A percentile compares a stretch with the other conserved stretches of the same genome.
Conservation (phyloP, 306 rosid species). For the Glycine latifolia region DNA sequence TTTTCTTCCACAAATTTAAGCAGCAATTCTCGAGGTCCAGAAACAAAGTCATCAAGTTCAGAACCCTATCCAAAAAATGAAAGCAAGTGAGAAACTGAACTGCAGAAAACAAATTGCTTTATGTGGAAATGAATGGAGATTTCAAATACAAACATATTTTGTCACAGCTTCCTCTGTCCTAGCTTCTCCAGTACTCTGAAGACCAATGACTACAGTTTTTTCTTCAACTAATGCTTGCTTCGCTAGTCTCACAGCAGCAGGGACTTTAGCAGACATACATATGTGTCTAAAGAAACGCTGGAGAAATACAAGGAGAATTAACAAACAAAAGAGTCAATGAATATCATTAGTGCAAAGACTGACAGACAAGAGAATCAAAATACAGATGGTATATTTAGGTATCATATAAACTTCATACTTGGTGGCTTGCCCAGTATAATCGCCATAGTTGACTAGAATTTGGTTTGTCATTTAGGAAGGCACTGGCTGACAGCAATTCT, state of each 20-base stretch:
- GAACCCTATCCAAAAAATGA: constrained; percentile 67
- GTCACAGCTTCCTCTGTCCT: constrained; percentile 98
- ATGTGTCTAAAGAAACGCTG: constrained; percentile 98
- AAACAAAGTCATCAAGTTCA: constrained; percentile 97
- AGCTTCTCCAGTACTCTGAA: constrained; percentile 99
- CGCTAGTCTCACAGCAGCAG: constrained; percentile 89
- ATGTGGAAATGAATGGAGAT: constrained; percentile 44
- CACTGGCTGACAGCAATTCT: constrained; percentile 80
- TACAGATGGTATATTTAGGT: constrained; percentile 6
- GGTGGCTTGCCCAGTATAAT: constrained; percentile 98
- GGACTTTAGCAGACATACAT: constrained; percentile 99
- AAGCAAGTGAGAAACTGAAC: constrained; percentile 35
- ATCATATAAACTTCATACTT: constrained; percentile 58
- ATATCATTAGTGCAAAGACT: not conserved
- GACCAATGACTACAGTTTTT: constrained; percentile 95
- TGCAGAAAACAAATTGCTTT: constrained; percentile 22
- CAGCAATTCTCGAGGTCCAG: constrained; percentile 97
- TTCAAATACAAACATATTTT: constrained; percentile 80
- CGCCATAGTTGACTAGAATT: constrained; percentile 92
- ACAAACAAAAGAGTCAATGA: constrained; percentile 41
- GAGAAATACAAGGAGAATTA: constrained; percentile 51
- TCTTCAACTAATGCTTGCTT: constrained; percentile 80
- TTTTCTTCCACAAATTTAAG: constrained; percentile 96
- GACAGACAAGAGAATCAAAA: constrained; percentile 18
- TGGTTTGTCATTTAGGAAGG: constrained; percentile 77